Base-by-base conservation (phyloP, 1,284 basidiomycete species). In the Cryptococcus jaspeensis region DNA sequence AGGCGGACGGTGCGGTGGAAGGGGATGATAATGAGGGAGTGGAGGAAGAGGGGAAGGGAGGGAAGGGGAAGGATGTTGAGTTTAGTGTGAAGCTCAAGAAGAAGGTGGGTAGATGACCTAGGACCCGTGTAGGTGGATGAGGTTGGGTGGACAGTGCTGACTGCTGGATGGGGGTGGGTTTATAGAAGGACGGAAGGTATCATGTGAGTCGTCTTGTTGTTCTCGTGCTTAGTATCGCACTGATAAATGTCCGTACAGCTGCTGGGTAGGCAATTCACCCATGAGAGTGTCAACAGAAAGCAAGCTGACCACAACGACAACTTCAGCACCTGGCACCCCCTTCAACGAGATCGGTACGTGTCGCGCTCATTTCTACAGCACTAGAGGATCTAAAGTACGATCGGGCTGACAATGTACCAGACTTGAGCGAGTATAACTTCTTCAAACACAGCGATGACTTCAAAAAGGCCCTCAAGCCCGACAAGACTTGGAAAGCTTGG, bases 261-360 rank as follows among this genome's bases (percentile, higher is more conserved):
- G 15, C 61, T 65, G 28, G 63, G 63, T 67, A 39, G 47, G 60
- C 55, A n/a, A 32, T 47, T 56, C 9, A 50, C 47, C 48, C 18
- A 8, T 54, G 50, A 18, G n/a, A 11, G 36, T 35, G 18, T 12
- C 8, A n/a, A 12, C 22, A 46, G 7, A n/a, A 4, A 11, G 47
- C 20, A 22, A 32, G 9, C 18, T 36, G 16, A 53, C 8, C 9
- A 63, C 62, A 37, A 62, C n/a, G 13, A 8, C 9, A 12, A 32
- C 9, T 32, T n/a, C 52, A 71, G 76, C 76, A 32, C 76, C 76
- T 0, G 76, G 76, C 15, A 78, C 74, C 8, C 76, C 76, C 0
- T 76, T 74, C 49, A 64, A 78, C 52, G 71, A 77, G 52, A 70
- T 76, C 40, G 70, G 75, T 75, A 32, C 28, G 7, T 25, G 22